Percentiles rank a stretch among this genome's conserved stretches.
These are phyloP conservation scores for Fulvia fulva DNA, from an alignment of 2,329 filamentous ascomycete species.

Conservation along the genomic window DNA sequence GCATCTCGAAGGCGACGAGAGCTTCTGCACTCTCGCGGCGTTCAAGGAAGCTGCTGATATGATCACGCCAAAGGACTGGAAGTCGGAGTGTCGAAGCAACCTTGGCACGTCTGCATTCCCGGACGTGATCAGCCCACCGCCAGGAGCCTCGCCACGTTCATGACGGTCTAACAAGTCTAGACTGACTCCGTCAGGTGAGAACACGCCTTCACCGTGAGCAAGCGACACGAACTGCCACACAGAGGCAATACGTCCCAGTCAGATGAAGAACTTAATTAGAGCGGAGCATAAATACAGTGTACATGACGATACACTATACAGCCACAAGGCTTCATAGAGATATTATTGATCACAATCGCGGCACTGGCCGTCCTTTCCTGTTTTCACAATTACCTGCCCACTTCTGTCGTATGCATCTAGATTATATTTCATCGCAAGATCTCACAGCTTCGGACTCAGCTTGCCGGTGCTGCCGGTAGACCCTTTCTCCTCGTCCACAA, in stretches of 20 bases:
- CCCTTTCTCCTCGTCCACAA: constrained; percentile 36
- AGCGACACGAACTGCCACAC: neutral
- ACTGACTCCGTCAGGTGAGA: neutral
- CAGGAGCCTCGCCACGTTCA: constrained; percentile 6
- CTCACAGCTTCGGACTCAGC: neutral
- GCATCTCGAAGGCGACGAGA: constrained; percentile 80
- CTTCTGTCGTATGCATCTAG: neutral
- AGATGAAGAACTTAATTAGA: neutral
- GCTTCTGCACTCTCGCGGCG: constrained; percentile 84
- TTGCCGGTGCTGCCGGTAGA: neutral
- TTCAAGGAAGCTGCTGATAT: constrained; percentile 93
- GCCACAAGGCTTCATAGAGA: neutral
- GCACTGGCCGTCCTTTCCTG: neutral
- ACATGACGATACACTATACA: neutral
- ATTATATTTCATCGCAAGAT: neutral
- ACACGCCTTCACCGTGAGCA: neutral
- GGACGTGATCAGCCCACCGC: constrained; percentile 14
- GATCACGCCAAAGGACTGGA: constrained; percentile 80
- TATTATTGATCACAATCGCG: neutral
- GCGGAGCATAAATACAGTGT: neutral
- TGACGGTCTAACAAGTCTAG: neutral
- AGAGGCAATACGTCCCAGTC: neutral
- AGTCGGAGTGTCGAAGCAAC: constrained; percentile 56
- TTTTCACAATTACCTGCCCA: neutral
- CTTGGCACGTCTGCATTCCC: constrained; percentile 48